Conservation (phyloP, 768 basidiomycete genomes). For the Rhizopogon rudus region DNA sequence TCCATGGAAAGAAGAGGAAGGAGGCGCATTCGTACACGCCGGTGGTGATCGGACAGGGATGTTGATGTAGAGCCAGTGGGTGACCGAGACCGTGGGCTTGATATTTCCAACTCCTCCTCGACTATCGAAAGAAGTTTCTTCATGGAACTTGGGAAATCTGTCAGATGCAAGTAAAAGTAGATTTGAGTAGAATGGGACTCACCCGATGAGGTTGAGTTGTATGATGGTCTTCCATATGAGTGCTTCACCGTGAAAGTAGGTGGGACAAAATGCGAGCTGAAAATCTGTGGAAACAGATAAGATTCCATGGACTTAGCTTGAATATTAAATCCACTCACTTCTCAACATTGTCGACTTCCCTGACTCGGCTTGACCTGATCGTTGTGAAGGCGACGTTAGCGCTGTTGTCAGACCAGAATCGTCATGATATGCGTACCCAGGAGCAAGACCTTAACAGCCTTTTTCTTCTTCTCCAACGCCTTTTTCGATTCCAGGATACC, state of each 20-base stretch:
- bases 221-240: constrained; percentile 59
- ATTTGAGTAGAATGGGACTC: constrained; percentile 1
- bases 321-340: constrained; percentile 6
- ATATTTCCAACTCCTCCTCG: constrained; percentile 41
- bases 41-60: constrained; percentile 29
- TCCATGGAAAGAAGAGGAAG: constrained; percentile 54
- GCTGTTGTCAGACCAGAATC: background rate
- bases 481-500: constrained; percentile 21
- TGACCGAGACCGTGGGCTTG: constrained; percentile 9
- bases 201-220: constrained; percentile 68
- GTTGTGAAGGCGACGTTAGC: background rate
- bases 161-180: background rate
- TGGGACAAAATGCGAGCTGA: constrained; percentile 60
- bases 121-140: constrained; percentile 53
- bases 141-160: constrained; percentile 38
- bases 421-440: constrained; percentile 10
- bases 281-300: constrained; percentile 42
- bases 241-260: constrained; percentile 53
- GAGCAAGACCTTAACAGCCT: constrained; percentile 23
- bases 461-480: constrained; percentile 17
- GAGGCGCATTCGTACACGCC: constrained; percentile 35
- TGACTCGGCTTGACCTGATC: constrained; percentile 25
- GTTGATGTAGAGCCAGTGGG: constrained; percentile 26
- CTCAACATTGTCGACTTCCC: constrained; percentile 28
- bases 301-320: background rate